Conservation (phyloP, 192 early-diverging fungal species). For the Backusella macrospora region DNA sequence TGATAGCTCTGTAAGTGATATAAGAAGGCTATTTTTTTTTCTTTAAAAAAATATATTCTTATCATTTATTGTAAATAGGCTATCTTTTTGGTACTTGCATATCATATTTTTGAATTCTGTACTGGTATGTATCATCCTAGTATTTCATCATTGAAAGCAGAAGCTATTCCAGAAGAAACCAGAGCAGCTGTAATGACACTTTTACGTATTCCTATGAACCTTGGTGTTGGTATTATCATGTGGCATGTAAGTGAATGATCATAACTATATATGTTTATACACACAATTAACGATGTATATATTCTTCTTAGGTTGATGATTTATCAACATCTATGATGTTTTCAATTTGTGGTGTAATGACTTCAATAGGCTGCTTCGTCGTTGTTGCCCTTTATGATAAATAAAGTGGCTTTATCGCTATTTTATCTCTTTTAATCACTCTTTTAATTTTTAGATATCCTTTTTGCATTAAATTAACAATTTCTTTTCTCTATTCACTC, state of each 20-base stretch:
- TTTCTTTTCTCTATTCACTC: background rate
- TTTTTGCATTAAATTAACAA: background rate
- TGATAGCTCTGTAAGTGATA: constrained; percentile 14
- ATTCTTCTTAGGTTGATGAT: constrained; percentile 30
- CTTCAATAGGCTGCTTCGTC: constrained; percentile 35
- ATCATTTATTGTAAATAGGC: background rate
- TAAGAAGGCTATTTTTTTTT: background rate
- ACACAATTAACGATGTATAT: background rate
- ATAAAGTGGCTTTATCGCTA: background rate
- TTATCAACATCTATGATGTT: constrained; percentile 50
- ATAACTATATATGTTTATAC: background rate
- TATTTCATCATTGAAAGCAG: constrained; percentile 52
- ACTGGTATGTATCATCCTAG: constrained; percentile 62
- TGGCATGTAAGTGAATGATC: constrained; percentile 40
- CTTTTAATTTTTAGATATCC: constrained; percentile 3
- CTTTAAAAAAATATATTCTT: background rate
- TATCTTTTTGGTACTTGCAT: constrained; percentile 39
- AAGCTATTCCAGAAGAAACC: constrained; percentile 58
- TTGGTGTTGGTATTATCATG: constrained; percentile 53
- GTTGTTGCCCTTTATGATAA: constrained; percentile 16
- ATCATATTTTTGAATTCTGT: constrained; percentile 58
- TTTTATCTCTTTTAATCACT: background rate
- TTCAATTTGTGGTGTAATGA: constrained; percentile 54
- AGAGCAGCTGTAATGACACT: constrained; percentile 62
- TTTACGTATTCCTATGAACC: constrained; percentile 66